Base-by-base conservation (phyloP, 1,284 basidiomycete genomes). In the Apiotrichum brassicae region DNA sequence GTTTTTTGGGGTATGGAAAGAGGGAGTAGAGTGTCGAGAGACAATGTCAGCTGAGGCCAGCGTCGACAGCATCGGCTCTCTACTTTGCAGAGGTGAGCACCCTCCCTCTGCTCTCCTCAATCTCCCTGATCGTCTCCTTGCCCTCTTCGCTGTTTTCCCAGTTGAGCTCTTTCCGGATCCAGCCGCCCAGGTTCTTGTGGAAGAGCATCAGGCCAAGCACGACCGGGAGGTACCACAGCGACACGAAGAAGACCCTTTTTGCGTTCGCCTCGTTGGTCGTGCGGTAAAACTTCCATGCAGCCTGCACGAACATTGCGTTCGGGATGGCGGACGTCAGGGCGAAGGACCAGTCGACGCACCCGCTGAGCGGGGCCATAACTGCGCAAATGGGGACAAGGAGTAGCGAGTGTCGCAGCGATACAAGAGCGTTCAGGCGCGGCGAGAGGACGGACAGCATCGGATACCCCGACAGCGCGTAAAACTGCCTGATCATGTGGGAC, bases 381-480 rank as follows among this genome's bases (percentile, higher is more conserved):
- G 85, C 85, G 60, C 84, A 90, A 50, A 92, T 79, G 9, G 86
- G 84, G n/a, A 89, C 66, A 40, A 95, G 79, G 16, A 90, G 77
- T 16, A 86, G 56, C 0, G 90, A 79, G 71, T 98, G 90, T 11
- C 95, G 81, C 19, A 97, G 75, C 19, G 86, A 81, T 36, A 97
- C 93, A 40, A 87, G 76, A 0, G 89, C 81, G 67, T 97, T 98
- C 61, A 88, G 82, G 12, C 74, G 65, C 1, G 94, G 90, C 37
- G 84, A 78, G 39, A 88, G 76, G 48, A 92, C 86, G 22, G 85
- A 82, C 32, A 97, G 82, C 95, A 98, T 99, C 35, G 81, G 81
- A 68, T 95, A 99, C 16, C 93, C 94, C 6, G 87, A 90, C 63
- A 90, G 82, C 0, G 94, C 90, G 73, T 99, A 99, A 28, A 87